Percentiles rank a stretch among this genome's conserved stretches.
These are phyloP conservation scores for Fusarium sp. DNA, from an alignment of 2,329 filamentous ascomycete species.

Conservation along the genomic window DNA sequence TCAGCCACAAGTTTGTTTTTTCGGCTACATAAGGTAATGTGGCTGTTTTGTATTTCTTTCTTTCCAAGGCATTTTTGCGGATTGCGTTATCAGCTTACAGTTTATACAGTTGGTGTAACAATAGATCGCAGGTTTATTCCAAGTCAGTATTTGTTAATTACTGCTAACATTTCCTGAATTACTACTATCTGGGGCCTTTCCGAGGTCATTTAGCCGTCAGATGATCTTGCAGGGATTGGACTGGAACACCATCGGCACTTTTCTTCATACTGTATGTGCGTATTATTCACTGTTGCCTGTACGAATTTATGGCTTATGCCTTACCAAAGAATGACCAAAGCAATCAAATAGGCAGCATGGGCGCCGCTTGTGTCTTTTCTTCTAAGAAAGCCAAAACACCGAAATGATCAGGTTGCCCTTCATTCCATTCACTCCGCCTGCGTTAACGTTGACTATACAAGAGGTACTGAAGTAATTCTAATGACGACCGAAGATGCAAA, in stretches of 20 bases:
- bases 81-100: not conserved
- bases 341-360: not conserved
- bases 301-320: not conserved
- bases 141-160: not conserved
- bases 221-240: not conserved
- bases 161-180: not conserved
- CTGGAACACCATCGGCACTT: not conserved
- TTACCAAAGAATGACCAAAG: no score
- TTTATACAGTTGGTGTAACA: not conserved
- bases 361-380: not conserved
- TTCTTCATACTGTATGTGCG: not conserved
- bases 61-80: not conserved
- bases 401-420: not conserved
- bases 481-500: not conserved
- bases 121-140: not conserved
- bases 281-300: not conserved
- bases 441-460: not conserved
- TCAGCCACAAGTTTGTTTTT: constrained; percentile 47
- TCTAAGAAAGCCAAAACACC: not conserved
- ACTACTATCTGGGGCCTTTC: not conserved
- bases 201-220: not conserved
- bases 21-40: constrained; percentile 17
- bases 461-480: not conserved
- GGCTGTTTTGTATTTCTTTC: not conserved
- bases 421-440: not conserved